phyloP scores from a whole-genome alignment of 2,329 filamentous ascomycete species.

The Ophiostoma perfectum region DNA sequence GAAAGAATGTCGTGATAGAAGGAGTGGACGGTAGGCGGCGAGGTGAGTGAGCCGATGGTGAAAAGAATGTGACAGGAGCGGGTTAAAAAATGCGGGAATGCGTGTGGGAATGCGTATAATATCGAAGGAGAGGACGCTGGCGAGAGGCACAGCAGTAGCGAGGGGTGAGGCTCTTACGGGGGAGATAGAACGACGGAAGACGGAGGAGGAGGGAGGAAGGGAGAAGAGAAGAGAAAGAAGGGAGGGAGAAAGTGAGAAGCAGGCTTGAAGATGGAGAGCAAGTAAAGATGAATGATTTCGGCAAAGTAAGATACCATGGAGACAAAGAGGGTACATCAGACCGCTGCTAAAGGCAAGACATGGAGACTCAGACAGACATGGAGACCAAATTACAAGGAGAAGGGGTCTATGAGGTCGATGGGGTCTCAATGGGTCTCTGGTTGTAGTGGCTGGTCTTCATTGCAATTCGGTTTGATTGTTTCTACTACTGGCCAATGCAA shows the following conservation, averaged over 20 bases:
- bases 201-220: background rate
- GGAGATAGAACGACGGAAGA: background rate
- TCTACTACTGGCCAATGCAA: background rate
- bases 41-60: background rate
- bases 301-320: background rate
- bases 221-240: background rate
- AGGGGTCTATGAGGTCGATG: background rate
- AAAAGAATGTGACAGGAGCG: background rate
- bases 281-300: too few species aligned
- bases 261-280: background rate
- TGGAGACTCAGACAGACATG: background rate
- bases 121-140: background rate
- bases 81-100: background rate
- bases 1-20: conserved; percentile 3
- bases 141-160: conserved; percentile 1
- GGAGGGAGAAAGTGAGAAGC: background rate
- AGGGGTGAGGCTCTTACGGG: conserved; percentile 3
- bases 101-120: background rate
- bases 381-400: conserved; percentile 7
- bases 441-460: background rate
- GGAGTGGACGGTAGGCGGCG: background rate
- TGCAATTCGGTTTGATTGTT: background rate
- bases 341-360: background rate
- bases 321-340: background rate
- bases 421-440: background rate